Base-by-base conservation (phyloP, 2,329 filamentous ascomycete species). In the Pseudocercospora crystallina region DNA sequence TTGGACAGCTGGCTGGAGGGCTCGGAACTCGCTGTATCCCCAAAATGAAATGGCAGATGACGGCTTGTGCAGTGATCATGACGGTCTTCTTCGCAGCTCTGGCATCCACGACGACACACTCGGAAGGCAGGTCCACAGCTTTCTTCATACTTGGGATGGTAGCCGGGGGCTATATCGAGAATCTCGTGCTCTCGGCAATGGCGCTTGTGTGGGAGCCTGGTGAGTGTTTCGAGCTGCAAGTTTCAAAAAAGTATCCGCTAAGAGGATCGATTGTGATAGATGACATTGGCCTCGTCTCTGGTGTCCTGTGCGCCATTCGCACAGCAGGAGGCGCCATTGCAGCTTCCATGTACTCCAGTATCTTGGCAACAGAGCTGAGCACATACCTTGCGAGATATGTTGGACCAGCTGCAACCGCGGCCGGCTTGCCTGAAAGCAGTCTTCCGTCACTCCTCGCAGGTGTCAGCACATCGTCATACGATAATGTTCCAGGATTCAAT, bases 191-290 rank as follows among this genome's bases (percentile, higher is more conserved):
- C 7, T 54, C 51, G 14, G 48, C 53, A 3, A 53, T 56, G 43
- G 47, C 53, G 2, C 32, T 56, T n/a, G 53, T 56, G 2, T 56
- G 53, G 53, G 49, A 56, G 35, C 49, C 53, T 11, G n/a, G n/a
- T n/a, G n/a, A n/a, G n/a, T n/a, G n/a, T n/a, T n/a, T n/a, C n/a
- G n/a, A n/a, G n/a, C n/a, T n/a, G n/a, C n/a, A n/a, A n/a, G n/a
- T n/a, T n/a, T n/a, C n/a, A n/a, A n/a, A n/a, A n/a, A n/a, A n/a
- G n/a, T n/a, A n/a, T n/a, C n/a, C n/a, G n/a, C n/a, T n/a, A n/a
- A n/a, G n/a, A n/a, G n/a, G n/a, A n/a, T n/a, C n/a, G n/a, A n/a
- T n/a, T n/a, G n/a, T n/a, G n/a, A n/a, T 43, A 52, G 53, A 56
- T 33, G 53, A 56, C 17, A 56, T 56, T 14, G 53, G 53, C 1